A percentile compares a stretch with the other conserved stretches of the same genome.
phyloP scores from a whole-genome alignment of 1,139 yeast species.

The Arxiozyma slooffiae region DNA sequence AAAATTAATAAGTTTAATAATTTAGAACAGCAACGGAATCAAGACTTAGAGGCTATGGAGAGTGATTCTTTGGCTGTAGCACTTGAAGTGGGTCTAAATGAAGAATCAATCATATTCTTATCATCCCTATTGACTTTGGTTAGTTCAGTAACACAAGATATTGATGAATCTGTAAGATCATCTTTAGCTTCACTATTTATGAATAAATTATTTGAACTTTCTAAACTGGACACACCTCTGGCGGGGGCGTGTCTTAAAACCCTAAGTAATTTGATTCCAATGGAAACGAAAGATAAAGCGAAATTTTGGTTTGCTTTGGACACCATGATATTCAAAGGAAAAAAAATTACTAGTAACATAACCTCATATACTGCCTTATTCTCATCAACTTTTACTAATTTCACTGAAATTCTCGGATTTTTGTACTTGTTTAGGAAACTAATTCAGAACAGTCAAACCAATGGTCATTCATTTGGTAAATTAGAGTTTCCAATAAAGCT shows the following conservation, averaged over 20 bases:
- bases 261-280: conserved; percentile 46
- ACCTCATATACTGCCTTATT: conserved; percentile 23
- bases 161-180: conserved; percentile 20
- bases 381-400: conserved; percentile 29
- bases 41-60: conserved; percentile 28
- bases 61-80: conserved; percentile 21
- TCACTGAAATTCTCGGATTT: conserved; percentile 55
- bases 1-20: conserved; percentile 35
- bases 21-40: conserved; percentile 21
- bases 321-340: conserved; percentile 51
- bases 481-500: conserved; percentile 53
- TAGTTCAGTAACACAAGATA: conserved; percentile 40
- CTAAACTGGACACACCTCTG: conserved; percentile 43
- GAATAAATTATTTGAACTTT: conserved; percentile 38
- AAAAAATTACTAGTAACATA: conserved; percentile 12
- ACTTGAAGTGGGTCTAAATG: conserved; percentile 51
- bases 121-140: conserved; percentile 59
- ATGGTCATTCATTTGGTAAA: conserved; percentile 31
- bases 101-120: conserved; percentile 68
- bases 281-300: conserved; percentile 35
- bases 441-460: conserved; percentile 29
- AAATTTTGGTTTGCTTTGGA: conserved; percentile 66
- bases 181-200: conserved; percentile 19
- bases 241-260: conserved; percentile 45
- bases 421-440: conserved; percentile 34